These are phyloP conservation scores for Perilla frutescens DNA, from an alignment of 257 asterid genomes.

Conservation along the genomic window DNA sequence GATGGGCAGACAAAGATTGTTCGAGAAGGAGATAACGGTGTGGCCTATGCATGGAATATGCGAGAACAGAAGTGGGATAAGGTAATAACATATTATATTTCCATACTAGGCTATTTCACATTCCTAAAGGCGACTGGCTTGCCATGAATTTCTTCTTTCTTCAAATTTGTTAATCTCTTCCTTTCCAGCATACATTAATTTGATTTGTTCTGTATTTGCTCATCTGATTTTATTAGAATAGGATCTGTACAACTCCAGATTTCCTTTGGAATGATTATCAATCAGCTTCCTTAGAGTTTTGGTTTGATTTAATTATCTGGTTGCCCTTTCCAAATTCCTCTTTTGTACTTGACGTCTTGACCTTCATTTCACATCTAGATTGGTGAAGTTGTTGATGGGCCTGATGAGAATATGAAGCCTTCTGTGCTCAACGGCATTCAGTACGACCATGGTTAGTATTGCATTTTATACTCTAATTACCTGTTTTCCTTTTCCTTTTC, in stretches of 20 bases:
- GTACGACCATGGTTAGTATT: conserved; percentile 78
- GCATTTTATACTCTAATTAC: conserved; percentile 35
- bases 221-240: conserved; percentile 26
- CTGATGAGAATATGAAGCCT: conserved; percentile 65
- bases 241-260: conserved; percentile 30
- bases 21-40: conserved; percentile 98
- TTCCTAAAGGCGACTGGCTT: conserved; percentile 11
- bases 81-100: conserved; percentile 48
- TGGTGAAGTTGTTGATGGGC: conserved; percentile 99
- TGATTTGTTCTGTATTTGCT: conserved; percentile 5
- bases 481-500: conserved; percentile 31
- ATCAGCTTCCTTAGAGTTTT: conserved; percentile 13
- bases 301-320: conserved; percentile 22
- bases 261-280: not conserved
- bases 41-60: conserved; percentile 96
- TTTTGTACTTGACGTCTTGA: conserved; percentile 24
- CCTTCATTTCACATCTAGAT: conserved; percentile 51
- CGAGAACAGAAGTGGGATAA: conserved; percentile 91
- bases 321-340: conserved; percentile 9
- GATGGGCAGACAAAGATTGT: conserved; percentile 96
- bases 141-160: conserved; percentile 24
- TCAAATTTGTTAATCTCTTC: conserved; percentile 21
- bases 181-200: conserved; percentile 3
- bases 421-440: conserved; percentile 70
- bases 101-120: conserved; percentile 22